Evolutionary conservation across 768 basidiomycete species (phyloP).

Genomic region (Phanerochaete sordida): DNA sequence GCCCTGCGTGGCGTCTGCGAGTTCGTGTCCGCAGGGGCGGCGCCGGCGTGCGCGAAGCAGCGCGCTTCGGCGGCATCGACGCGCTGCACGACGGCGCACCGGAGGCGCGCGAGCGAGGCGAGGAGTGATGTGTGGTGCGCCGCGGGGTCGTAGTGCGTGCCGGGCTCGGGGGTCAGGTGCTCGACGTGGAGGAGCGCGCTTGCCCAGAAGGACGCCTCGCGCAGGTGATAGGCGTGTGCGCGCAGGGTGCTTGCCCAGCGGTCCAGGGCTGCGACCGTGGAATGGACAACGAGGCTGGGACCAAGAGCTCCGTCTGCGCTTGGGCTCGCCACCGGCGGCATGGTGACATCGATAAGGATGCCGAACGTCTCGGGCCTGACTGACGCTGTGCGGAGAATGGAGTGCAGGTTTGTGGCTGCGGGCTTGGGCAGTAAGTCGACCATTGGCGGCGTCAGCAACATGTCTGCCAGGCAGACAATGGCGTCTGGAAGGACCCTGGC

Average conservation of each 20-base stretch:
- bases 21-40: slow-evolving; percentile 6
- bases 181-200: slow-evolving; percentile 49
- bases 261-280: slow-evolving; percentile 24
- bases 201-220: slow-evolving; percentile 52
- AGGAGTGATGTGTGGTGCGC: slow-evolving; percentile 18
- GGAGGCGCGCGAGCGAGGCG: slow-evolving; percentile 30
- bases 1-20: slow-evolving; percentile 9
- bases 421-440: neutral
- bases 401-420: neutral
- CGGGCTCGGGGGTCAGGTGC: slow-evolving; percentile 20
- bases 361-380: slow-evolving; percentile 9
- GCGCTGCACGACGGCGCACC: slow-evolving; percentile 38
- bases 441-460: slow-evolving; percentile 3
- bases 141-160: slow-evolving; percentile 9
- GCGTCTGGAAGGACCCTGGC: neutral
- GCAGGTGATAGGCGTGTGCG: slow-evolving; percentile 30
- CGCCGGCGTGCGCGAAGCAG: slow-evolving; percentile 32
- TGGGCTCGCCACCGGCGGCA: neutral
- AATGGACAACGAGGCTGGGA: slow-evolving; percentile 9
- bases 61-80: slow-evolving; percentile 51
- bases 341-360: slow-evolving; percentile 1
- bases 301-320: neutral
- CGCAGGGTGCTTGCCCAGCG: slow-evolving; percentile 29
- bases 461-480: neutral
- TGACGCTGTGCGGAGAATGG: slow-evolving; percentile 8